Evolutionary conservation across 2,329 filamentous ascomycete species (phyloP).

Genomic region (Ilyonectria destructans): DNA sequence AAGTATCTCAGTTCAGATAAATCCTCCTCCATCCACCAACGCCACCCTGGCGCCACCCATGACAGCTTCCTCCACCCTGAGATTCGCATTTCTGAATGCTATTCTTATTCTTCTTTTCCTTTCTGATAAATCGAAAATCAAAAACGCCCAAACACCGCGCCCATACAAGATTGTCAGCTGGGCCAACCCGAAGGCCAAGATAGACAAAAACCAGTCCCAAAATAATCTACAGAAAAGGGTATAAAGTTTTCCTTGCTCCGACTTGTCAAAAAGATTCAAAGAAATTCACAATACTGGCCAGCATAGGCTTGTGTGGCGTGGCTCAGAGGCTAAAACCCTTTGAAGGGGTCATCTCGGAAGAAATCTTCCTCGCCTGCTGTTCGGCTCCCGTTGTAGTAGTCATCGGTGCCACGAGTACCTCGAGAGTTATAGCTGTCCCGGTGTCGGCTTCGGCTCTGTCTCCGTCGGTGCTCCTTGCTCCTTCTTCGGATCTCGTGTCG

Average conservation of each 20-base stretch:
- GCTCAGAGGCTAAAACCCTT: constrained; percentile 67
- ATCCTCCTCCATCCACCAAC: neutral
- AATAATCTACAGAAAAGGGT: constrained; percentile 47
- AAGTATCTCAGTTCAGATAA: constrained; percentile 6
- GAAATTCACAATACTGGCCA: constrained; percentile 34
- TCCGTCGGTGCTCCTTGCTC: constrained; percentile 70
- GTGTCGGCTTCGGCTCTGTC: constrained; percentile 68
- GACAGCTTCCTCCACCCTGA: constrained; percentile 1
- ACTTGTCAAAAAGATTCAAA: constrained; percentile 35
- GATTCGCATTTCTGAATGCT: constrained; percentile 12
- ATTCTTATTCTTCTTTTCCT: constrained; percentile 30
- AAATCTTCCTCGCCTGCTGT: constrained; percentile 70
- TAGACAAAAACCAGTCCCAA: constrained; percentile 32
- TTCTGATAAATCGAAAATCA: constrained; percentile 8
- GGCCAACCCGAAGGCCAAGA: constrained; percentile 15
- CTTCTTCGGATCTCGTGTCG: constrained; percentile 65
- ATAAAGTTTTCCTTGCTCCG: constrained; percentile 40
- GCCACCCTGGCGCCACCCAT: neutral
- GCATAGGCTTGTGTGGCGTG: constrained; percentile 16
- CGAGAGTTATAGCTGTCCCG: constrained; percentile 68
- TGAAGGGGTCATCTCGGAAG: constrained; percentile 74
- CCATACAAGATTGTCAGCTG: constrained; percentile 32
- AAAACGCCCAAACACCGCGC: constrained; percentile 38
- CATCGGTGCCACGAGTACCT: constrained; percentile 63
- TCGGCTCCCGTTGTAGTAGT: constrained; percentile 64